These are phyloP conservation scores for Verticillium albo-atrum DNA, from an alignment of 2,329 filamentous ascomycete species.

Conservation along the genomic window DNA sequence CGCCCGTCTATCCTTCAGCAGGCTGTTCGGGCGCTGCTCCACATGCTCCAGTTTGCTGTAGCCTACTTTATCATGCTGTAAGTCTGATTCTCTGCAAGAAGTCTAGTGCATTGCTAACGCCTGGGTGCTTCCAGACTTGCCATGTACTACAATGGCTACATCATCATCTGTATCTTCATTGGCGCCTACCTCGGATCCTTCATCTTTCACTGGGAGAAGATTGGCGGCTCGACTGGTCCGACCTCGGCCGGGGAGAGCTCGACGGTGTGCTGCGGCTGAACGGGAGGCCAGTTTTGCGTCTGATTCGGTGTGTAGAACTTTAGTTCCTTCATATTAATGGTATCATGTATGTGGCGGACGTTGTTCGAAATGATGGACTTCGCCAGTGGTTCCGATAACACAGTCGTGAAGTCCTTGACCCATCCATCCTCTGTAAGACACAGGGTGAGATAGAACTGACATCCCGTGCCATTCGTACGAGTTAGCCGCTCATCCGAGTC, in stretches of 20 bases:
- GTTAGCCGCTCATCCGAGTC: too few relatives aligned
- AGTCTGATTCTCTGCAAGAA: slow-evolving; percentile 5
- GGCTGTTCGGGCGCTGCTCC: slow-evolving; percentile 58
- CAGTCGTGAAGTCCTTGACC: too few relatives aligned
- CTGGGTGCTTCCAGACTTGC: slow-evolving; percentile 29
- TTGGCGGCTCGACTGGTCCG: not conserved
- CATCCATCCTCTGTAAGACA: too few relatives aligned
- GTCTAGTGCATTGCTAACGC: not conserved
- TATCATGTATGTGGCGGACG: too few relatives aligned
- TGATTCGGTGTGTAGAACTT: too few relatives aligned
- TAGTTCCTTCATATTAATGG: too few relatives aligned
- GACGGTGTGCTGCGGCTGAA: not conserved
- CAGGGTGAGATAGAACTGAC: too few relatives aligned
- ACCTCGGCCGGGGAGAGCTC: not conserved
- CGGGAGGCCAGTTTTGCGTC: too few relatives aligned
- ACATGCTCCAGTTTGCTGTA: slow-evolving; percentile 67
- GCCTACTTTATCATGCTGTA: slow-evolving; percentile 76
- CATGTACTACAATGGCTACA: slow-evolving; percentile 65
- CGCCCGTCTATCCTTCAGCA: slow-evolving; percentile 63
- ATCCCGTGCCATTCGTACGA: too few relatives aligned
- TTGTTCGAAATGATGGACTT: too few relatives aligned
- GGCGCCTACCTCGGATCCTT: slow-evolving; percentile 71
- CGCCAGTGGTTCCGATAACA: too few relatives aligned
- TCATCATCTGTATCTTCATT: slow-evolving; percentile 77
- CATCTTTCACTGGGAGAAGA: slow-evolving; percentile 65